These are phyloP conservation scores for Termitomyces sp. DNA, from an alignment of 1,284 basidiomycete species.

Conservation along the genomic window DNA sequence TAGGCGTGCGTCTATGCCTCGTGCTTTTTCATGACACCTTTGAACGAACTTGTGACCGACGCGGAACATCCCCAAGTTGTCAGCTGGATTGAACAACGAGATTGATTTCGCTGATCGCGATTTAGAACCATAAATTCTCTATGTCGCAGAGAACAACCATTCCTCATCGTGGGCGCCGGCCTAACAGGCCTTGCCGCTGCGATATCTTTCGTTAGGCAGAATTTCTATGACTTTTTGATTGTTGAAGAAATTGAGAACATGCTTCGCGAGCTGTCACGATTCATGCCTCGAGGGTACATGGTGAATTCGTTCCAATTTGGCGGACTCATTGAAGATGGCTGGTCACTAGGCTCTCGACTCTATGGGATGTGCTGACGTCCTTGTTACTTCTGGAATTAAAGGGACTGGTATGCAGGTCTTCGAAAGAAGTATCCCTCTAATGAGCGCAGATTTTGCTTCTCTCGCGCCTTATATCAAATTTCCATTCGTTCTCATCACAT, in stretches of 20 bases:
- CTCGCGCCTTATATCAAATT: constrained; percentile 36
- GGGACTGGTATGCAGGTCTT: constrained; percentile 22
- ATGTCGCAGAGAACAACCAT: constrained; percentile 26
- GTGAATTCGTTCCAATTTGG: not conserved
- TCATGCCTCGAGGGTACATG: constrained; percentile 35
- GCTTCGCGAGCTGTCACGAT: constrained; percentile 39
- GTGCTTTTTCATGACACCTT: not conserved
- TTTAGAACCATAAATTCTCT: not conserved
- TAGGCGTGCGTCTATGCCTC: not conserved
- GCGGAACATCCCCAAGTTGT: constrained; percentile 21
- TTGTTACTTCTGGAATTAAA: constrained; percentile 38
- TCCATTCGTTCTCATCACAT: constrained; percentile 39
- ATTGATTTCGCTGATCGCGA: no score
- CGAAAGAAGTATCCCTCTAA: constrained; percentile 26
- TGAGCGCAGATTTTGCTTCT: constrained; percentile 28
- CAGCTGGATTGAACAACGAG: not conserved
- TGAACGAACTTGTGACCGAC: constrained; percentile 21
- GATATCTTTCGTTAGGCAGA: constrained; percentile 39
- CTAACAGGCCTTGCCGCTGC: constrained; percentile 40
- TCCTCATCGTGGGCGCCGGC: constrained; percentile 45
- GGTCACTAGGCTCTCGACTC: constrained; percentile 38
- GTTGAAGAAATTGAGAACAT: constrained; percentile 37
- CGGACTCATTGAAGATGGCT: not conserved
- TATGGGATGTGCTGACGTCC: constrained; percentile 36
- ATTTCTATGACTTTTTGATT: constrained; percentile 38